Base-by-base conservation (phyloP, 768 basidiomycete species). In the Amanita inopinata region DNA sequence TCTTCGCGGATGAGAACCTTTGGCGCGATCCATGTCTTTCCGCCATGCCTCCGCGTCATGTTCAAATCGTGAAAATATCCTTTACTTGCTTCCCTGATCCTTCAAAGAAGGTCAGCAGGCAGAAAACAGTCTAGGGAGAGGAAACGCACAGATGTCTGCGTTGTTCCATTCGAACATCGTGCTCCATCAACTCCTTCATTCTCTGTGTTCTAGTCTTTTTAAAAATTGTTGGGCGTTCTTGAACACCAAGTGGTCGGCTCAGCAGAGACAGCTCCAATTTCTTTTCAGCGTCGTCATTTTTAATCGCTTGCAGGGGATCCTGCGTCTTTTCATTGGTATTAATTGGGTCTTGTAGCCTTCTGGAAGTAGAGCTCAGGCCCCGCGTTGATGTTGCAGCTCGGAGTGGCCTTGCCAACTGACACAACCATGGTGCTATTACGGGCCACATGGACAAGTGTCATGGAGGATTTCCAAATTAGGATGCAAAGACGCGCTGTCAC, bases 1-100 rank as follows among this genome's bases (percentile, higher is more conserved):
- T 94, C 89, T 65, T 91, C 87, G 20, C 80, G 78, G 49, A 98
- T 91, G 52, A 97, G 69, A 15, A 86, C 83, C 15, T 73, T 78
- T 1, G 92, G 93, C 8, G 91, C 92, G 39, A 91, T 76, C 91
- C 90, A 98, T 6, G 85, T 83, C 65, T 98, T 98, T 11, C 94
- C 94, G 11, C 90, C 92, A 51, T 90, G 76, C 32, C 71, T 71
- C 38, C 83, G 67, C 1, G 87, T 83, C 56, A 81, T 78, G 53
- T 87, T 85, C 43, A 70, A 49, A 57, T 97, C 94, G 40, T 84
- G 72, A 54, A 89, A 97, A 62, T 97, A 94, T 0, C 91, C 90
- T 54, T 81, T 84, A 9, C 77, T 73, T 0, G 71, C 67, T 54
- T 74, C 62, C 49, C 69, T 70, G n/a, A 72, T 66, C 41, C 69